Evolutionary conservation across 1,139 yeast species (phyloP).

Genomic region (Taphrina wiesneri): DNA sequence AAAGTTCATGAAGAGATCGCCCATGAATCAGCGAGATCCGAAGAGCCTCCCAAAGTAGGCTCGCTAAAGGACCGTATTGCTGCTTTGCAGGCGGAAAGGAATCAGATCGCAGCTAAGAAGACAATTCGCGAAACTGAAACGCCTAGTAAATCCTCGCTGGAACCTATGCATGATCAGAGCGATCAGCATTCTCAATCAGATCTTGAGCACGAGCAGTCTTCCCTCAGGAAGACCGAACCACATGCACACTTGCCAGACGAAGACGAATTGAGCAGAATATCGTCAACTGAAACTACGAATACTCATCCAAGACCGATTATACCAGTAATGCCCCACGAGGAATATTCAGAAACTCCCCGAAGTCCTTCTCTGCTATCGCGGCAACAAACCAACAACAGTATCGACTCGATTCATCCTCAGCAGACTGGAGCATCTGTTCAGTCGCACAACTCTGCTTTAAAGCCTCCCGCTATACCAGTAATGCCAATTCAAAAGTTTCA

Average conservation of each 20-base stretch:
- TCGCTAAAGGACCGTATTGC: slow-evolving; percentile 28
- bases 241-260: not conserved
- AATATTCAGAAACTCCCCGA: not conserved
- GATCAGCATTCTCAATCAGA: not conserved
- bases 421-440: not conserved
- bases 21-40: not conserved
- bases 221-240: not conserved
- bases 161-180: not conserved
- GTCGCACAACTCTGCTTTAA: not conserved
- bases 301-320: not conserved
- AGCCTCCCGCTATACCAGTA: not conserved
- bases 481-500: not conserved
- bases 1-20: not conserved
- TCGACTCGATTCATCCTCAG: not conserved
- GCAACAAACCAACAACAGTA: not conserved
- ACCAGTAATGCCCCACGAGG: not conserved
- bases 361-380: not conserved
- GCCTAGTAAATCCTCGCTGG: not conserved
- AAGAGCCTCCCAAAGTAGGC: slow-evolving; percentile 25
- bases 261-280: not conserved
- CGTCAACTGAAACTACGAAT: not conserved
- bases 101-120: slow-evolving; percentile 10
- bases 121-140: not conserved
- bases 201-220: not conserved
- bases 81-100: slow-evolving; percentile 25